A percentile compares a stretch with the other conserved stretches of the same genome.
Conservation (phyloP, 352 stramenopile genomes). For the Phytophthora litchii region DNA sequence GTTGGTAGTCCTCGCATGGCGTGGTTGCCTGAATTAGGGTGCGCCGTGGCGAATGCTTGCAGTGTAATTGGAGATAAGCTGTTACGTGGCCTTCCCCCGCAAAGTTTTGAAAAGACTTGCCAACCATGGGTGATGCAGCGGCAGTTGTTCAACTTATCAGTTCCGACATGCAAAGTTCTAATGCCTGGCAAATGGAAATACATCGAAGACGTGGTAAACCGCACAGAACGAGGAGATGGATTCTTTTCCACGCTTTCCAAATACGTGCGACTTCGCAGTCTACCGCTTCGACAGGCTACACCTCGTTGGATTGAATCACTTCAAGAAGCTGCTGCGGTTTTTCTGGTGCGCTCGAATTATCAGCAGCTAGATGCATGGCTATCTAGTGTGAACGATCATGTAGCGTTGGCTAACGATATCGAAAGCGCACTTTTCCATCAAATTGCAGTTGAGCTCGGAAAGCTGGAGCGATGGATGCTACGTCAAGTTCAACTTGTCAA, state of each 20-base stretch:
- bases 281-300: constrained; percentile 21
- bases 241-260: constrained; percentile 33
- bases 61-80: constrained; percentile 44
- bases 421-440: constrained; percentile 26
- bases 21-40: constrained; percentile 43
- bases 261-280: constrained; percentile 26
- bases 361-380: constrained; percentile 18
- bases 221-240: constrained; percentile 12
- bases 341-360: constrained; percentile 26
- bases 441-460: constrained; percentile 45
- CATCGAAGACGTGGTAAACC: constrained; percentile 31
- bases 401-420: constrained; percentile 3
- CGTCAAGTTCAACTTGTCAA: constrained; percentile 66
- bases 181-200: constrained; percentile 25
- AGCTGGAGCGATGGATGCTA: constrained; percentile 70
- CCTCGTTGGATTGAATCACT: constrained; percentile 29
- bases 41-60: constrained; percentile 44
- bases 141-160: constrained; percentile 34
- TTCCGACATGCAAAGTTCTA: constrained; percentile 18
- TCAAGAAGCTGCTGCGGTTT: constrained; percentile 29
- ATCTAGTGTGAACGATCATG: constrained; percentile 2
- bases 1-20: constrained; percentile 10
- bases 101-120: constrained; percentile 37
- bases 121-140: constrained; percentile 35
- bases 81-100: constrained; percentile 36